Evolutionary conservation across 352 stramenopile species (phyloP).

Genomic region (Phytophthora pseudosyringae): DNA sequence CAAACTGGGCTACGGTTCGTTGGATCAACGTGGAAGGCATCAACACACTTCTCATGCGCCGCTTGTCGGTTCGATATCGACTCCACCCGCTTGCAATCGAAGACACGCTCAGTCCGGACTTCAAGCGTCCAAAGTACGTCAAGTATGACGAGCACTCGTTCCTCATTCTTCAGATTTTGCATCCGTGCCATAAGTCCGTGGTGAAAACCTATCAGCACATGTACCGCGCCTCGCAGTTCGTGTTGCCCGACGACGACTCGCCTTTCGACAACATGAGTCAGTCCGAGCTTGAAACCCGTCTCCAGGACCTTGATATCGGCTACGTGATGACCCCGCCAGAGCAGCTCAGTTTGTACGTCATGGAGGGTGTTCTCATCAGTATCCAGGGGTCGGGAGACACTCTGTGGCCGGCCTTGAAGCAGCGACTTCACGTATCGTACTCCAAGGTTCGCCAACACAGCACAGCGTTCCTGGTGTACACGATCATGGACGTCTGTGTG

Average conservation of each 20-base stretch:
- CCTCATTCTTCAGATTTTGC: conserved; percentile 69
- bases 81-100: conserved; percentile 82
- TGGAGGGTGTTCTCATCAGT: conserved; percentile 69
- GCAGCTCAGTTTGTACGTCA: conserved; percentile 75
- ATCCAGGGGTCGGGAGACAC: conserved; percentile 49
- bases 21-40: conserved; percentile 79
- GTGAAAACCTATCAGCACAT: conserved; percentile 72
- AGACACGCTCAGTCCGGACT: conserved; percentile 69
- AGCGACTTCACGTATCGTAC: conserved; percentile 71
- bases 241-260: conserved; percentile 44
- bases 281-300: conserved; percentile 53
- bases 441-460: conserved; percentile 82
- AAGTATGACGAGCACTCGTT: conserved; percentile 84
- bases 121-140: conserved; percentile 81
- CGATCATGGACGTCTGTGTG: conserved; percentile 78
- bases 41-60: conserved; percentile 63
- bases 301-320: conserved; percentile 55
- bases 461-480: conserved; percentile 70
- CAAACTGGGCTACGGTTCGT: conserved; percentile 68
- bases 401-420: conserved; percentile 59
- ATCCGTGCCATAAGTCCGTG: conserved; percentile 45
- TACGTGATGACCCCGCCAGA: conserved; percentile 69
- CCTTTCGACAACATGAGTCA: conserved; percentile 67
- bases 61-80: conserved; percentile 80
- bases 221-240: conserved; percentile 65